Base-by-base conservation (phyloP, 225 moss, liverwort and hornwort species). In the Sphagnum tenellum region DNA sequence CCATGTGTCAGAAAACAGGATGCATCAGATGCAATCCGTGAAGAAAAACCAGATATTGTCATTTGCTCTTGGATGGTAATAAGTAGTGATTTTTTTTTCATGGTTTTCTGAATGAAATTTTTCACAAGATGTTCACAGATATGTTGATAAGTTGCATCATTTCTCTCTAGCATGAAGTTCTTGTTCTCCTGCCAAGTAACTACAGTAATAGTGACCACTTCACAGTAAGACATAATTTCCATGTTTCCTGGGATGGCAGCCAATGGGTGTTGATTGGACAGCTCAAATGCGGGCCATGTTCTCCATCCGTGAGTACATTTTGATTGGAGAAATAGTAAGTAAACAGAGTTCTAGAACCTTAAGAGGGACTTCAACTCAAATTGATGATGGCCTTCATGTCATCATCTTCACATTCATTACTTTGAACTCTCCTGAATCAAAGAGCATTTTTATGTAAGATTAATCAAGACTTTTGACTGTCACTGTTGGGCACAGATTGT, bases 61-160 rank as follows among this genome's bases (percentile, higher is more conserved):
- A 72, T 94, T 60, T 88, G 83, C 67, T 94, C 93, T 55, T 94
- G 93, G 93, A 94, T 94, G 93, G 92, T 92, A 72, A 62, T 65
- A 48, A 62, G 11, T 67, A 48, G 12, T n/a, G 61, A 49, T 57
- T 9, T 3, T 68, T 46, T 68, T 55, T 14, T 7, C 45, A 55
- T 60, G 45, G 3, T 11, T 65, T 11, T 2, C 64, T 65, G 50
- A 62, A 62, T 6, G 47, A 62, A 44, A 47, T 62, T 10, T 62
- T 62, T 8, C 11, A 56, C 13, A 56, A 56, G 11, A 3, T 56
- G 47, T 29, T 29, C 29, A 29, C 29, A 29, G 29, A 29, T 29
- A 0, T 1, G 29, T 29, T 29, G 29, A 29, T 29, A 29, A 29
- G 29, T 29, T 29, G 29, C 29, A 29, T 29, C 29, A 29, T 29